Conservation (phyloP, 257 asterid species). For the Solanum rostratum region DNA sequence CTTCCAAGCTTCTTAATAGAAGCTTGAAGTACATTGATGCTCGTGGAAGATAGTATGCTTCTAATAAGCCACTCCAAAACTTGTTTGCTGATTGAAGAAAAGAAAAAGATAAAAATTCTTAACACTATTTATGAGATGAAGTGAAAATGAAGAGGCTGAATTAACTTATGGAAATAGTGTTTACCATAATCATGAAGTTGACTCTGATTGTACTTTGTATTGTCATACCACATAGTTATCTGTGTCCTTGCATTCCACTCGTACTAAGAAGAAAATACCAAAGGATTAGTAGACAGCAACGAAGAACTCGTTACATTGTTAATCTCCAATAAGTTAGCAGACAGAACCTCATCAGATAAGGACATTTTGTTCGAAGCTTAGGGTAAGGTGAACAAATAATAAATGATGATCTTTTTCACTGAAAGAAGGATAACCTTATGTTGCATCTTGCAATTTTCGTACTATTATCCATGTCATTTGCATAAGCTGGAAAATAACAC, state of each 20-base stretch:
- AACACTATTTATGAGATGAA: background rate
- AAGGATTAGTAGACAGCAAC: background rate
- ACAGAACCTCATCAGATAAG: background rate
- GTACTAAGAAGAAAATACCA: conserved; percentile 25
- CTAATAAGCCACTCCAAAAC: conserved; percentile 82
- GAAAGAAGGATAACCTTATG: background rate
- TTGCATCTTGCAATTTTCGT: background rate
- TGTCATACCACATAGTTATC: conserved; percentile 96
- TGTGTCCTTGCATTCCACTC: conserved; percentile 99
- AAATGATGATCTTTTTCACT: background rate
- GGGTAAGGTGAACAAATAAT: background rate
- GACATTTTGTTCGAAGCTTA: background rate
- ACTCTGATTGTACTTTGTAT: conserved; percentile 51
- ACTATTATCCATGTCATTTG: background rate
- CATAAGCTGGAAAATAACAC: background rate
- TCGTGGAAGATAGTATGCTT: conserved; percentile 76
- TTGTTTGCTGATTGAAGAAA: conserved; percentile 58
- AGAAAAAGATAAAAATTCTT: background rate
- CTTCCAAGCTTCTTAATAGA: conserved; percentile 43
- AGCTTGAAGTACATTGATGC: conserved; percentile 68
- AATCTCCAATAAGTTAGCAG: background rate
- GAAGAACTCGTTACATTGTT: background rate
- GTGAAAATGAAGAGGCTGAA: background rate
- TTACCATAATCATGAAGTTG: conserved; percentile 86
- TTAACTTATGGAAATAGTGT: background rate